Evolutionary conservation across 73 alveolate genomes (phyloP).

Genomic region (Loxodes magnus): DNA sequence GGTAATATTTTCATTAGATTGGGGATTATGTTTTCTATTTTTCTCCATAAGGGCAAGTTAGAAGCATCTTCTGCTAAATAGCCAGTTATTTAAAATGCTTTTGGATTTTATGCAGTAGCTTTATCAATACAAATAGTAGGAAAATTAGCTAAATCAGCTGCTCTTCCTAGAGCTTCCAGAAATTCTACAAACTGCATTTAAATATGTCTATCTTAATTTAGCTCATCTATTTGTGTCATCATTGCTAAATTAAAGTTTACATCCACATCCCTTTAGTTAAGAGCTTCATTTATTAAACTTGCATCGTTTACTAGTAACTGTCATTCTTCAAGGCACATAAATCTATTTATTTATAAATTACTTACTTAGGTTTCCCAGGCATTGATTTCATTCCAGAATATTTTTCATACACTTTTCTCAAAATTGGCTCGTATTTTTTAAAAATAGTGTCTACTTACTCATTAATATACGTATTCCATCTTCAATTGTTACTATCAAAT

Average conservation of each 20-base stretch:
- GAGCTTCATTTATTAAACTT: slow-evolving; percentile 20
- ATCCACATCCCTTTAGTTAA: slow-evolving; percentile 41
- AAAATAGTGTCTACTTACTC: slow-evolving; percentile 36
- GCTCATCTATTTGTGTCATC: slow-evolving; percentile 58
- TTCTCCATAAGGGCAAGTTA: too few relatives aligned
- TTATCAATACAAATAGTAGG: too few relatives aligned
- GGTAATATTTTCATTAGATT: too few relatives aligned
- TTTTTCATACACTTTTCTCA: slow-evolving; percentile 19
- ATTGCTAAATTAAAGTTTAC: slow-evolving; percentile 40
- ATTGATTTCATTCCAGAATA: slow-evolving; percentile 52
- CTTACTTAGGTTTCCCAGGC: too few relatives aligned
- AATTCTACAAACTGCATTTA: slow-evolving; percentile 40
- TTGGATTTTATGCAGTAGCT: too few relatives aligned
- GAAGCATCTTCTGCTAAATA: too few relatives aligned
- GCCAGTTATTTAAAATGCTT: too few relatives aligned
- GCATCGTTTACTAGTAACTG: slow-evolving; percentile 22
- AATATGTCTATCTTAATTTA: slow-evolving; percentile 38
- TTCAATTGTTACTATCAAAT: slow-evolving; percentile 33
- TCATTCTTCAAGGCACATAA: slow-evolving; percentile 46
- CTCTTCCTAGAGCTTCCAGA: slow-evolving; percentile 33
- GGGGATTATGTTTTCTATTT: too few relatives aligned
- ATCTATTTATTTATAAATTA: too few relatives aligned
- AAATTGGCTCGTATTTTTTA: slow-evolving; percentile 12
- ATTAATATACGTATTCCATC: slow-evolving; percentile 29
- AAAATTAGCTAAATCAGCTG: slow-evolving; percentile 50